Percentiles rank a stretch among this genome's conserved stretches.
Evolutionary conservation across 1,284 basidiomycete species (phyloP).

Genomic region (Ustilago loliicola): DNA sequence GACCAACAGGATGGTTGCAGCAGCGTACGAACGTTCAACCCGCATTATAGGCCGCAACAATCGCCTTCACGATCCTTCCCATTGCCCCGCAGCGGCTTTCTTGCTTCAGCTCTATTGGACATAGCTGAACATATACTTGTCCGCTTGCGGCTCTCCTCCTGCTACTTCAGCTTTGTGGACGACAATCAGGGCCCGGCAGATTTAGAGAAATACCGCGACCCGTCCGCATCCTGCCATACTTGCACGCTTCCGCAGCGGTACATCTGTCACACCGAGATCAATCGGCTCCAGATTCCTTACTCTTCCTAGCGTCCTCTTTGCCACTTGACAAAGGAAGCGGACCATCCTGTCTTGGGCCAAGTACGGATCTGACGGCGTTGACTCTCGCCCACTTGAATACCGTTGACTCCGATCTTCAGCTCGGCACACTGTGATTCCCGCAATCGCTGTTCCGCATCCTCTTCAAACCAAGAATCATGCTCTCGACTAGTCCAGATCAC

Average conservation of each 20-base stretch:
- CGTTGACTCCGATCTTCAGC: neutral
- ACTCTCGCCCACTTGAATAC: neutral
- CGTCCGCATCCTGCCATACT: neutral
- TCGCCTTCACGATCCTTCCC: neutral
- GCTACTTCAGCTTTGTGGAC: neutral
- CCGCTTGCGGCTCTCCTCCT: neutral
- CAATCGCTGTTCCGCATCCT: neutral
- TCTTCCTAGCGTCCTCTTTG: neutral
- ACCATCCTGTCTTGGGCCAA: neutral
- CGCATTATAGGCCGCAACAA: neutral
- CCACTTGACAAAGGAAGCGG: neutral
- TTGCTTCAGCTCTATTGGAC: neutral
- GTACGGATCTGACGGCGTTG: neutral
- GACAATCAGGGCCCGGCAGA: neutral
- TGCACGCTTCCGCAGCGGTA: neutral
- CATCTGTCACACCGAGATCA: neutral
- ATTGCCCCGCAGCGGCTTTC: neutral
- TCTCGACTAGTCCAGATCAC: conserved; percentile 39
- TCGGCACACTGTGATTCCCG: neutral
- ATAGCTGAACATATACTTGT: neutral
- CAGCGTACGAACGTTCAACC: neutral
- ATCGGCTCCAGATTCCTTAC: neutral
- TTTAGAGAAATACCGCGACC: no score
- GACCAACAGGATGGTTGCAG: neutral
- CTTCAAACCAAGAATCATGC: conserved; percentile 40